These are phyloP conservation scores for Phytophthora vignae DNA, from an alignment of 352 stramenopile species.

Conservation along the genomic window DNA sequence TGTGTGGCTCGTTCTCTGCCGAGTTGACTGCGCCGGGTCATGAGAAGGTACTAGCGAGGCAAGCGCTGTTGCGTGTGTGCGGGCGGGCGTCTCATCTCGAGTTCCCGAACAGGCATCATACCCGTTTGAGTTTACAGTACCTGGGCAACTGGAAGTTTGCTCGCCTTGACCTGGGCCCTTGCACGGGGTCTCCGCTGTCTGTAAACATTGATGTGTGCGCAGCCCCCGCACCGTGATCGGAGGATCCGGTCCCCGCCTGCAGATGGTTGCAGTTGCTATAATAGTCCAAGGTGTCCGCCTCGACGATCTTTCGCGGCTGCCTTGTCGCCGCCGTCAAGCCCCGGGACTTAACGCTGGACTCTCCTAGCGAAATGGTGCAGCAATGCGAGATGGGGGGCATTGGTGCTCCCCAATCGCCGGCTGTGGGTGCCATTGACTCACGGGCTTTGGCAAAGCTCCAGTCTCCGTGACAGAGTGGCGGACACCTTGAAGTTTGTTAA, in stretches of 20 bases:
- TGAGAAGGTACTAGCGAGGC: constrained; percentile 18
- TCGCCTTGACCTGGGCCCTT: constrained; percentile 15
- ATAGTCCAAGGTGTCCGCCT: constrained; percentile 10
- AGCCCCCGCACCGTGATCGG: constrained; percentile 4
- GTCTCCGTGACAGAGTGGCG: constrained; percentile 14
- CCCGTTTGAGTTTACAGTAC: constrained; percentile 25
- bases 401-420: not conserved
- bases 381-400: constrained; percentile 18
- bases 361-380: constrained; percentile 34
- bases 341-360: constrained; percentile 15
- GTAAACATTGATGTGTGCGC: constrained; percentile 38
- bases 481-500: constrained; percentile 36
- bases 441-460: not conserved
- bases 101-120: constrained; percentile 10
- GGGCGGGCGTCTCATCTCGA: constrained; percentile 24
- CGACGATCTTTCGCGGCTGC: constrained; percentile 22
- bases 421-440: not conserved
- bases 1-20: constrained; percentile 15
- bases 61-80: constrained; percentile 14
- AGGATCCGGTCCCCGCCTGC: constrained; percentile 21
- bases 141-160: not conserved
- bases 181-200: not conserved
- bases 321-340: constrained; percentile 30
- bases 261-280: constrained; percentile 37
- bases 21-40: constrained; percentile 28